Evolutionary conservation across 2,329 filamentous ascomycete genomes (phyloP).

Genomic region (Pleurostoma richardsiae): DNA sequence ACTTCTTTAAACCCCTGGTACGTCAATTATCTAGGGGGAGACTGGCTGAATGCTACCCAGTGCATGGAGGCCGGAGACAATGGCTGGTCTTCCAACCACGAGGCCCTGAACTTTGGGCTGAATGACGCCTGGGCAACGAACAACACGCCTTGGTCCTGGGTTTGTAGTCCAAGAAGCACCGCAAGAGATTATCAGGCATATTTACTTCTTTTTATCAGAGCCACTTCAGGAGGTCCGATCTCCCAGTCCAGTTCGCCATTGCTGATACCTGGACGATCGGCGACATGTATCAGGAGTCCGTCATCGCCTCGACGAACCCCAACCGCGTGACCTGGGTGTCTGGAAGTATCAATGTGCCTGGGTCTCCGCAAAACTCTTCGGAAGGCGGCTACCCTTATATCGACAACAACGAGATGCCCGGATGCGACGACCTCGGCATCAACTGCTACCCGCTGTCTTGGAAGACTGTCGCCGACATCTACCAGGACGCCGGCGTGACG

Average conservation of each 20-base stretch:
- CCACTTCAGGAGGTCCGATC: slow-evolving; percentile 42
- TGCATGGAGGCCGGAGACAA: slow-evolving; percentile 49
- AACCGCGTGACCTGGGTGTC: slow-evolving; percentile 47
- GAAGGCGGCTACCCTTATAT: slow-evolving; percentile 39
- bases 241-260: slow-evolving; percentile 50
- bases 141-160: slow-evolving; percentile 49
- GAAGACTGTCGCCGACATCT: slow-evolving; percentile 37
- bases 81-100: slow-evolving; percentile 46
- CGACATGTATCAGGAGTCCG: slow-evolving; percentile 52
- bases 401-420: slow-evolving; percentile 45
- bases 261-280: slow-evolving; percentile 49
- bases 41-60: slow-evolving; percentile 44
- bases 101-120: slow-evolving; percentile 41
- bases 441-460: slow-evolving; percentile 42
- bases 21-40: slow-evolving; percentile 47
- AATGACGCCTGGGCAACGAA: slow-evolving; percentile 50
- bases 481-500: slow-evolving; percentile 30
- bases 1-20: slow-evolving; percentile 46
- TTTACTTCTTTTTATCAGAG: slow-evolving; percentile 6
- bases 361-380: slow-evolving; percentile 31
- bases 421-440: slow-evolving; percentile 28
- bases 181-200: no score
- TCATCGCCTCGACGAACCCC: slow-evolving; percentile 46
- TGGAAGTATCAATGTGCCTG: slow-evolving; percentile 46
- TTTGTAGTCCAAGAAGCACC: no score